phyloP scores from a whole-genome alignment of 1,139 yeast genomes.

The Hyphopichia fennica region DNA sequence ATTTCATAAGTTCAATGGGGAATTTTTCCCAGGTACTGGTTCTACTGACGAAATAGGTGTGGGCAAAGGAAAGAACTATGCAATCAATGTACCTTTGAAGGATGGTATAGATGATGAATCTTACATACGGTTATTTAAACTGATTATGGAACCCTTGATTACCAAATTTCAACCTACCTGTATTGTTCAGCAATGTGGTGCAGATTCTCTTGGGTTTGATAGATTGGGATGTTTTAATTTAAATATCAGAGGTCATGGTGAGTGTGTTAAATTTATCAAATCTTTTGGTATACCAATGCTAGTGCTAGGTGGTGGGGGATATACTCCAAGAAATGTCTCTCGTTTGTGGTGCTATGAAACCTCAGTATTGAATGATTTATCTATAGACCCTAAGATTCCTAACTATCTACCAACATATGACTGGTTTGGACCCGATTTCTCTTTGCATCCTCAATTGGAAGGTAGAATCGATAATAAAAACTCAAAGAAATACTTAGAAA shows the following conservation, averaged over 20 bases:
- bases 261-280: conserved; percentile 84
- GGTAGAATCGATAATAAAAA: conserved; percentile 89
- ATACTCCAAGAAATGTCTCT: conserved; percentile 93
- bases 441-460: conserved; percentile 85
- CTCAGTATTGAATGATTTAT: conserved; percentile 76
- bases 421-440: conserved; percentile 91
- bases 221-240: conserved; percentile 90
- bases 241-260: conserved; percentile 91
- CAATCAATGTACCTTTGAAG: conserved; percentile 88
- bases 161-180: conserved; percentile 86
- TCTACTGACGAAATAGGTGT: conserved; percentile 83
- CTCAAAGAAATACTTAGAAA: conserved; percentile 78
- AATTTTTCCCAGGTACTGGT: conserved; percentile 97
- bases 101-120: conserved; percentile 97
- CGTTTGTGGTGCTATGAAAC: conserved; percentile 96
- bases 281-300: conserved; percentile 86
- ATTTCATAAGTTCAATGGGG: conserved; percentile 93
- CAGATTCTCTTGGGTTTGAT: conserved; percentile 93
- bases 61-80: conserved; percentile 82
- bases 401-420: conserved; percentile 76
- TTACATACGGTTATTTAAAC: conserved; percentile 72
- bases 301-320: conserved; percentile 97
- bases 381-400: conserved; percentile 75
- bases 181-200: conserved; percentile 95
- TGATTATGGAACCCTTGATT: conserved; percentile 84